These are phyloP conservation scores for Oryza coarctata DNA, from an alignment of 176 grass and related monocot genomes.

Conservation along the genomic window DNA sequence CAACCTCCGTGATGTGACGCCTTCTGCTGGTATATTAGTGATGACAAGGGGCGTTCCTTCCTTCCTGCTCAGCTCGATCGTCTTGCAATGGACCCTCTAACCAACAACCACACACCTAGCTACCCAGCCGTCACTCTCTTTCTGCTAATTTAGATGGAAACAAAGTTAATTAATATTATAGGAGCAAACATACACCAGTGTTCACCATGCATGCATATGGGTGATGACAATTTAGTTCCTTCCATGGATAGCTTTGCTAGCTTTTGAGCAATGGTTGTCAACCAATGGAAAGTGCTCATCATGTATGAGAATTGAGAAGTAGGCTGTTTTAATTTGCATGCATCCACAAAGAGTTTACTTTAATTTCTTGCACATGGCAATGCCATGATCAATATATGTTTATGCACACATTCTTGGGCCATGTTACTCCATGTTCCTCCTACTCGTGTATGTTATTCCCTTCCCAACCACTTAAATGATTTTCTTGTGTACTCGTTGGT, in stretches of 20 bases:
- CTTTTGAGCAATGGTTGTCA: not conserved
- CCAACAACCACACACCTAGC: not conserved
- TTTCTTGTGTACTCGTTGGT: not conserved
- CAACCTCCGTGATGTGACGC: not conserved
- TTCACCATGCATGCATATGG: not conserved
- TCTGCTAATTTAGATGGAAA: not conserved
- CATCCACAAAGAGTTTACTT: not conserved
- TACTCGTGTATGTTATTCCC: not conserved
- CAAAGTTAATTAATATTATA: not conserved
- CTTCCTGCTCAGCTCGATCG: not conserved
- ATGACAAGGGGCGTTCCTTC: not conserved
- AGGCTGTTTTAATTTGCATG: not conserved
- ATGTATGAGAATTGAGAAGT: not conserved
- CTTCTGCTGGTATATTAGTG: not conserved
- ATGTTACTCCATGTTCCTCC: slow-evolving; percentile 40
- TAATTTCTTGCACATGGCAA: not conserved
- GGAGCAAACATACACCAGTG: too few species aligned
- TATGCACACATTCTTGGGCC: slow-evolving; percentile 1
- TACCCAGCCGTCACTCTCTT: not conserved
- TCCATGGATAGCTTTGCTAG: not conserved
- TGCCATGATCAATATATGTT: not conserved
- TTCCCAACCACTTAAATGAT: not conserved
- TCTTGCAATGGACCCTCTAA: not conserved
- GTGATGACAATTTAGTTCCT: not conserved
- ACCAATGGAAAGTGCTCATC: not conserved